Percentiles rank a stretch among this genome's conserved stretches.
Conservation (phyloP, 257 asterid species). For the Primulina huaijiensis region DNA sequence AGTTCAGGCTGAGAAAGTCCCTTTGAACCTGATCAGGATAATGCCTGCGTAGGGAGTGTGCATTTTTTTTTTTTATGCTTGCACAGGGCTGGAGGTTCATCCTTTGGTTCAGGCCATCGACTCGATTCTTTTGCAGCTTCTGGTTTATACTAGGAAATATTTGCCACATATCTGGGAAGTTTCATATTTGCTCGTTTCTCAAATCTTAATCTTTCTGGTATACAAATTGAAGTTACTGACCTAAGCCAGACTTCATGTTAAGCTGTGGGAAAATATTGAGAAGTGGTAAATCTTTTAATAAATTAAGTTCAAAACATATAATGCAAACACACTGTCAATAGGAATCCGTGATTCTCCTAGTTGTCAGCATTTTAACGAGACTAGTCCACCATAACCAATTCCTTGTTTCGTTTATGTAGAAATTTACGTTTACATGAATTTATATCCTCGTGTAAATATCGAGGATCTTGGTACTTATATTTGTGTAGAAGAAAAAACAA, state of each 20-base stretch:
- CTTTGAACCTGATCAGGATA: conserved; percentile 98
- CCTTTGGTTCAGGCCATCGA: conserved; percentile 19
- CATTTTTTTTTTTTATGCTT: conserved; percentile 48
- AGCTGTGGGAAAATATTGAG: neutral
- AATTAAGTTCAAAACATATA: too few species aligned
- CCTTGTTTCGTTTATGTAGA: neutral
- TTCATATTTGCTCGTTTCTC: neutral
- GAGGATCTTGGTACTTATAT: neutral
- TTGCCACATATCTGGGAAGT: neutral
- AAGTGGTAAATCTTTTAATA: too few species aligned
- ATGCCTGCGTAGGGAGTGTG: conserved; percentile 99
- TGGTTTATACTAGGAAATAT: neutral
- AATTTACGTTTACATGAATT: conserved; percentile 15
- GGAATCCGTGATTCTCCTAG: neutral
- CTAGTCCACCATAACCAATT: neutral
- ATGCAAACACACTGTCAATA: neutral
- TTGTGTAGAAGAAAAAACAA: neutral
- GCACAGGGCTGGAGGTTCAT: conserved; percentile 54
- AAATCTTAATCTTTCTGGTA: neutral
- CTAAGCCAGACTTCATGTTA: neutral
- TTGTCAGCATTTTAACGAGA: neutral
- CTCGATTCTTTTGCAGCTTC: conserved; percentile 23
- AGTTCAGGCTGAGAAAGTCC: conserved; percentile 94
- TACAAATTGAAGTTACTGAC: neutral
- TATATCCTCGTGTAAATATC: neutral